Evolutionary conservation across 768 basidiomycete genomes (phyloP), one percentile per base, ranked within the genome.

Genomic region (Brasilioporus rufonigricans): DNA sequence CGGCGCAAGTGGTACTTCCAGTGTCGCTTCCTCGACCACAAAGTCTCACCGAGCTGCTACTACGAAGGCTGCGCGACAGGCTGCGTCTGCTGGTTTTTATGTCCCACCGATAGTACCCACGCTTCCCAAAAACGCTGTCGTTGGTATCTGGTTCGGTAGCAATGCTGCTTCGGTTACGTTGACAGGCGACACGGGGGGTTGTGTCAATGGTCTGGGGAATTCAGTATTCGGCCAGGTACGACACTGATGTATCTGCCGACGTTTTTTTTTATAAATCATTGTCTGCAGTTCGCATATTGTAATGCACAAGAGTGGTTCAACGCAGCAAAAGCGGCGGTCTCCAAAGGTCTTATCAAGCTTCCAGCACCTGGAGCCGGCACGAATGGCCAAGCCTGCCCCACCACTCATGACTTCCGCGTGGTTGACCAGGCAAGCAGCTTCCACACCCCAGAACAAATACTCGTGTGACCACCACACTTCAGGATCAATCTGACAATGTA

Each of bases 401-500:
- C 65, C 19, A 64, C 67, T 19, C 66, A 47, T 26, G 66, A 67
- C 32, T 67, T 67, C 45, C 67, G 66, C 19, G 43, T 67, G 5
- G 67, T 67, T 32, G 66, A 67, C 33, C 67, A 66, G 58, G 66
- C 24, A 26, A 45, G 53, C 12, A 21, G 14, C 19, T 40, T 5
- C 23, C 16, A 48, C 24, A 3, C 23, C 9, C 41, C 14, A 21
- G 32, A 11, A 8, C 6, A 44, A 16, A 18, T 16, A 6, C 27
- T 50, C 27, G 10, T 27, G 19, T 53, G 36, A 59, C 31, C 6
- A 3, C 19, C 31, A 38, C 27, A 6, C 24, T 46, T 23, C 31
- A 67, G 67, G 66, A 67, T 57, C 66, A 64, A 62, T 67, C 66
- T 16, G 66, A 67, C 31, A 67, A 67, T 14, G 56, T 69, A 3